These are phyloP conservation scores for Apiospora malaysiana DNA, from an alignment of 2,329 filamentous ascomycete genomes.

Conservation along the genomic window DNA sequence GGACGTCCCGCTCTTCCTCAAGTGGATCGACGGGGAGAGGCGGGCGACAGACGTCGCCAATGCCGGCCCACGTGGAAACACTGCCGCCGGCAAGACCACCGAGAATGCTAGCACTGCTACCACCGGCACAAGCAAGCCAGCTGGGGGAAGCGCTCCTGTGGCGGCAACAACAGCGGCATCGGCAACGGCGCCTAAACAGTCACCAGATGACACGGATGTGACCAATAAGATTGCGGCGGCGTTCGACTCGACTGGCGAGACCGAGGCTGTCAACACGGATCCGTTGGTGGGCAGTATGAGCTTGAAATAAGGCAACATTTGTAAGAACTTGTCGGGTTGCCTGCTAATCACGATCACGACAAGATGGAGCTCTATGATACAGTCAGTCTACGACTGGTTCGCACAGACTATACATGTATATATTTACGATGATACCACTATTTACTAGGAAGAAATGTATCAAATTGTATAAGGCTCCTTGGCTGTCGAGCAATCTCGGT, in stretches of 20 bases:
- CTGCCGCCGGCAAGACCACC: neutral
- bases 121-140: neutral
- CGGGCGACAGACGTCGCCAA: slow-evolving; percentile 27
- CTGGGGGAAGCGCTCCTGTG: neutral
- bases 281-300: neutral
- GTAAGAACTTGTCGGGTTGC: neutral
- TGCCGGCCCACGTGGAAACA: neutral
- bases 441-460: neutral
- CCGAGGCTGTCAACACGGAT: neutral
- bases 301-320: neutral
- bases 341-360: neutral
- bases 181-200: neutral
- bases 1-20: slow-evolving; percentile 73
- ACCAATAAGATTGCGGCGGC: slow-evolving; percentile 1
- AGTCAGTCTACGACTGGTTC: neutral
- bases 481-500: neutral
- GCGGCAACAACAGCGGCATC: neutral
- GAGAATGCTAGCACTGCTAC: neutral
- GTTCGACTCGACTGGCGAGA: neutral
- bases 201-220: neutral
- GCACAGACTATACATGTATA: neutral
- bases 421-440: neutral
- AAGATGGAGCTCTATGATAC: neutral
- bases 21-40: slow-evolving; percentile 61
- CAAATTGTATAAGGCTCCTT: neutral